Evolutionary conservation across 2,329 filamentous ascomycete genomes (phyloP), one percentile per base, ranked within the genome.

Genomic region (Cladosporium sp.): DNA sequence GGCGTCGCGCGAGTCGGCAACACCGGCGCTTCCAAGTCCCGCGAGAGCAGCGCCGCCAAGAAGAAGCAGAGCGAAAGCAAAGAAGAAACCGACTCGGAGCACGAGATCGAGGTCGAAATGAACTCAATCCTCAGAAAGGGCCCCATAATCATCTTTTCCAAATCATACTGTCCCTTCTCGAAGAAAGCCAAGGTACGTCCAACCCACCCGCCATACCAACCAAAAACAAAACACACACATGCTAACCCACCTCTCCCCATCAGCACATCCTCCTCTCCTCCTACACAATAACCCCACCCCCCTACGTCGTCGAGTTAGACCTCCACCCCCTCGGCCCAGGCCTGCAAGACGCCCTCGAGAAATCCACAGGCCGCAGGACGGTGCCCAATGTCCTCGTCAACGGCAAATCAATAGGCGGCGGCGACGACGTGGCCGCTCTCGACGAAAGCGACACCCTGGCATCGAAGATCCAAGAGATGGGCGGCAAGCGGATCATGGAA

Each of bases 91-190:
- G 80, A 84, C 33, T 85, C 88, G 68, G 85, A 89, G 63, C 83
- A 86, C 64, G 84, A 88, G 64, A 87, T 90, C 1, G 88, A 93
- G 76, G 79, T 80, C 21, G 91, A 92, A 77, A 79, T 98, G 68
- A 90, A 92, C 73, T 78, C 79, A 8, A 96, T 98, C 58, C 78
- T 98, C 69, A 95, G 93, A 81, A 90, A 88, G 74, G 88, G 91
- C 3, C 93, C 94, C 18, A 89, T 98, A 67, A 91, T 97, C 76
- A 92, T 99, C 72, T 98, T 98, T 81, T 97, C 93, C 69, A 98
- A 99, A 79, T 87, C 91, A 1, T 97, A 94, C 80, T 99, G 95
- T 78, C 92, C 91, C 0, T 89, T 86, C 80, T 97, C 93, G 61
- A 90, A 88, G 75, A 88, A 88, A 71, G 95, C 95, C 55, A 99